Percentiles rank a stretch among this genome's conserved stretches.
These are phyloP conservation scores for Phlyctochytrium arcticum DNA, from an alignment of 192 early-diverging fungal species.

Conservation along the genomic window DNA sequence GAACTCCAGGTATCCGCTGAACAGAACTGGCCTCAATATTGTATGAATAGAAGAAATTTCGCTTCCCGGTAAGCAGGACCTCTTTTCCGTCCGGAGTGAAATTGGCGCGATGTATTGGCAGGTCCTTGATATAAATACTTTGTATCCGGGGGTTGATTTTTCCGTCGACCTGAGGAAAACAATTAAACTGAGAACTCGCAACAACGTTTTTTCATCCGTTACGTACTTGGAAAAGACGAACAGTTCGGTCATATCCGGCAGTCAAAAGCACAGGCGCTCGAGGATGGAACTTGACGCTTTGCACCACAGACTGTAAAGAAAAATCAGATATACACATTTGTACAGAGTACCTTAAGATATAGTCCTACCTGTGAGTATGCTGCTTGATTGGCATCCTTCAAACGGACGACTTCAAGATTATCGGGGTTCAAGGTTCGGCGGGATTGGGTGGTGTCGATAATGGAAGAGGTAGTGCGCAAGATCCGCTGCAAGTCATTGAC, in stretches of 20 bases:
- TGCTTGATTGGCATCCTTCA: conserved; percentile 76
- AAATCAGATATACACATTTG: not conserved
- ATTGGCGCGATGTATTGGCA: conserved; percentile 72
- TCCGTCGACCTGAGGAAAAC: conserved; percentile 69
- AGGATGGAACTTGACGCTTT: conserved; percentile 82
- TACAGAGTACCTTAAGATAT: not conserved
- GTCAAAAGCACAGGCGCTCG: conserved; percentile 83
- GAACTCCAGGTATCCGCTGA: conserved; percentile 65
- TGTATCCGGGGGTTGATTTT: conserved; percentile 91
- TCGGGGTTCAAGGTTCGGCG: conserved; percentile 44
- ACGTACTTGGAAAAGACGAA: conserved; percentile 74
- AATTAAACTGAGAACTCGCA: no score
- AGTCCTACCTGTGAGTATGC: conserved; percentile 55
- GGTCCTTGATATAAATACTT: conserved; percentile 81
- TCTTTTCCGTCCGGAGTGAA: conserved; percentile 75
- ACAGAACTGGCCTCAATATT: conserved; percentile 76
- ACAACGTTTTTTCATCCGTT: no score
- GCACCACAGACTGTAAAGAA: conserved; percentile 54
- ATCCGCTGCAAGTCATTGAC: conserved; percentile 18
- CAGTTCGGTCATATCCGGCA: conserved; percentile 80
- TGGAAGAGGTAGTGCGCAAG: conserved; percentile 23
- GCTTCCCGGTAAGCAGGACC: conserved; percentile 73
- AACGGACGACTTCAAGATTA: conserved; percentile 56
- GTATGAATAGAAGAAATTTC: conserved; percentile 77
- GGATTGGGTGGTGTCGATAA: conserved; percentile 23